These are phyloP conservation scores for Beverwykella pulmonaria DNA, from an alignment of 495 filamentous ascomycete genomes.

Conservation along the genomic window DNA sequence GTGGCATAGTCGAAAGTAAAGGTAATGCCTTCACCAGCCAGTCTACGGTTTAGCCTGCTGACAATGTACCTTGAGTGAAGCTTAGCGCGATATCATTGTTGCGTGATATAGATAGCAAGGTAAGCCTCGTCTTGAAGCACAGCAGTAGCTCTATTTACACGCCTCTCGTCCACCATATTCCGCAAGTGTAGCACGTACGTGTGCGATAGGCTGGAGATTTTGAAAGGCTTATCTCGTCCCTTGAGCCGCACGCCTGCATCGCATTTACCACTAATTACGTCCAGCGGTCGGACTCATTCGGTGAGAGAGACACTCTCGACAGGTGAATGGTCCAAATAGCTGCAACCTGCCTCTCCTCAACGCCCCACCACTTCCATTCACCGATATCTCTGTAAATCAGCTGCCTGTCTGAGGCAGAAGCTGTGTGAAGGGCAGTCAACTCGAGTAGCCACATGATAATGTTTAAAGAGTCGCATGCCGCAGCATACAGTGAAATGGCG, in stretches of 20 bases:
- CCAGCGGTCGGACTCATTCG: conserved; percentile 7
- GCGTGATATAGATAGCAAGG: conserved; percentile 20
- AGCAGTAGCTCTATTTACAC: neutral
- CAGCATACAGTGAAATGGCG: neutral
- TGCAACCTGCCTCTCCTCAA: conserved; percentile 6
- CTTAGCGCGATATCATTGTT: conserved; percentile 5
- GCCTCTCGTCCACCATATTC: neutral
- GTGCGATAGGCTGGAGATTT: conserved; percentile 2
- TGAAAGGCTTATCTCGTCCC: neutral
- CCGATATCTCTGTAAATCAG: neutral
- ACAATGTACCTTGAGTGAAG: conserved; percentile 1
- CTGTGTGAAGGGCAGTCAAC: conserved; percentile 13
- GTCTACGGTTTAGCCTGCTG: conserved; percentile 3
- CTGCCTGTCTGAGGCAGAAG: neutral
- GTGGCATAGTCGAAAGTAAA: conserved; percentile 23
- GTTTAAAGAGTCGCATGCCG: neutral
- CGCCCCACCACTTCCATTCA: conserved; percentile 14
- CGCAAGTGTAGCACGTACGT: neutral
- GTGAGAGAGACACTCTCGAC: neutral
- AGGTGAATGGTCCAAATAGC: conserved; percentile 18
- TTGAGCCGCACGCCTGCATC: conserved; percentile 9
- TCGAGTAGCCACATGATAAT: neutral
- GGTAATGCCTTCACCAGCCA: neutral
- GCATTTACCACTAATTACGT: conserved; percentile 5
- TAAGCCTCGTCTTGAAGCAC: conserved; percentile 4